A percentile compares a stretch with the other conserved stretches of the same genome.
Evolutionary conservation across 345 rosid species (phyloP).

Genomic region (Xanthoceras sorbifolium): DNA sequence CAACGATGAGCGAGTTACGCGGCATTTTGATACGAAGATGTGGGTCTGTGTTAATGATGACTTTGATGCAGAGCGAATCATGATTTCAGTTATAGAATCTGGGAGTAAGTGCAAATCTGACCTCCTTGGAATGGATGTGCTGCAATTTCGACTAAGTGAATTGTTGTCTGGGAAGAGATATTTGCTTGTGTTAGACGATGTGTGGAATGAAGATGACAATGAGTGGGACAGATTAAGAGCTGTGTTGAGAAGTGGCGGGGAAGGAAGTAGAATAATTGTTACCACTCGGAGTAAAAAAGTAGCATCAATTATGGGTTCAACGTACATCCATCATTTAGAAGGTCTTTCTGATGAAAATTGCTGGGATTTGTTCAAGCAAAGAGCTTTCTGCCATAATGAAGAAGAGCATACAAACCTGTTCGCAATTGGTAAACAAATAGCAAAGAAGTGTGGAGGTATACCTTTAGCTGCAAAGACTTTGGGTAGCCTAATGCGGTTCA

Average conservation of each 20-base stretch:
- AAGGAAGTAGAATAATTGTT: constrained; percentile 25
- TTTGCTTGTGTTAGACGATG: constrained; percentile 30
- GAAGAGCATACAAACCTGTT: constrained; percentile 3
- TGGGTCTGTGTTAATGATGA: constrained; percentile 29
- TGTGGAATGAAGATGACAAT: constrained; percentile 27
- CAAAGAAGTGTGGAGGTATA: constrained; percentile 29
- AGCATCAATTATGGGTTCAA: constrained; percentile 12
- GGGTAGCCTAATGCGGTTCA: constrained; percentile 31
- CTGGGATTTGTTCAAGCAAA: constrained; percentile 27
- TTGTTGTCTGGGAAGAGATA: constrained; percentile 18
- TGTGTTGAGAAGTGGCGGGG: constrained; percentile 9
- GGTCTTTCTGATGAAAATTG: constrained; percentile 23
- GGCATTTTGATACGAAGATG: constrained; percentile 20
- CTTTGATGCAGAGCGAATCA: constrained; percentile 9
- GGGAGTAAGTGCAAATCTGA: neutral
- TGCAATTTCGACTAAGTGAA: constrained; percentile 18
- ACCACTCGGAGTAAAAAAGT: constrained; percentile 26
- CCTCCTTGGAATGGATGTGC: constrained; percentile 11
- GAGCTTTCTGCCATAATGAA: constrained; percentile 10
- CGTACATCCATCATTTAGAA: neutral
- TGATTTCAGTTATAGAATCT: constrained; percentile 8
- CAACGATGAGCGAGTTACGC: constrained; percentile 13
- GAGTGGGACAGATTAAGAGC: constrained; percentile 23
- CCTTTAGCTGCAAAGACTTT: constrained; percentile 31
- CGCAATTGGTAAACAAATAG: constrained; percentile 22